phyloP scores from a whole-genome alignment of 148 eudicot genomes.

The Persicaria maculosa region DNA sequence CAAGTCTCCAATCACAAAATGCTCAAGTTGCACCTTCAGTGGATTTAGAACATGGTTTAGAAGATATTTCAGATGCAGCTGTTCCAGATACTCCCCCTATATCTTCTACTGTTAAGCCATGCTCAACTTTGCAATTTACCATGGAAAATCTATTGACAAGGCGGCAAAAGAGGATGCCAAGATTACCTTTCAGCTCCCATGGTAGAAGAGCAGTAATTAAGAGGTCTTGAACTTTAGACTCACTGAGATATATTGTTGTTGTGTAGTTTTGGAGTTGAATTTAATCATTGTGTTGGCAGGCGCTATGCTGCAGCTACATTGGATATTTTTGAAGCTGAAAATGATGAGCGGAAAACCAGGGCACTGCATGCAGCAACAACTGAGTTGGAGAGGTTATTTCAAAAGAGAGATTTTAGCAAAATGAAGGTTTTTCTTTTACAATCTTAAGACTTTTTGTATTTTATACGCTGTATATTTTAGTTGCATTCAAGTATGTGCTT shows the following conservation, averaged over 20 bases:
- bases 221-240: slow-evolving; percentile 31
- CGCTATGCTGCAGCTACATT: slow-evolving; percentile 75
- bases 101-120: slow-evolving; percentile 30
- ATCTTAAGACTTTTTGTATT: not conserved
- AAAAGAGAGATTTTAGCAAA: slow-evolving; percentile 67
- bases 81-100: slow-evolving; percentile 26
- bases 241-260: not conserved
- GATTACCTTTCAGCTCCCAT: slow-evolving; percentile 29
- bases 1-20: slow-evolving; percentile 1
- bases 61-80: slow-evolving; percentile 30
- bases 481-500: slow-evolving; percentile 2
- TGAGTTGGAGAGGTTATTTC: slow-evolving; percentile 88
- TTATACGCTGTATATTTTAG: not conserved
- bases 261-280: not conserved
- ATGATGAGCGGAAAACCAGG: slow-evolving; percentile 59
- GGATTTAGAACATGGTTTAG: slow-evolving; percentile 18
- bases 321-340: slow-evolving; percentile 53
- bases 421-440: slow-evolving; percentile 57
- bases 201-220: slow-evolving; percentile 22
- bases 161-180: slow-evolving; percentile 42
- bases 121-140: slow-evolving; percentile 63
- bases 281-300: slow-evolving; percentile 25
- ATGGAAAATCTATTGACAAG: slow-evolving; percentile 55
- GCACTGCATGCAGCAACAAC: slow-evolving; percentile 86
- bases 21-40: slow-evolving; percentile 21